Base-by-base conservation (phyloP, 2,329 filamentous ascomycete genomes). In the Byssochlamys sp. region DNA sequence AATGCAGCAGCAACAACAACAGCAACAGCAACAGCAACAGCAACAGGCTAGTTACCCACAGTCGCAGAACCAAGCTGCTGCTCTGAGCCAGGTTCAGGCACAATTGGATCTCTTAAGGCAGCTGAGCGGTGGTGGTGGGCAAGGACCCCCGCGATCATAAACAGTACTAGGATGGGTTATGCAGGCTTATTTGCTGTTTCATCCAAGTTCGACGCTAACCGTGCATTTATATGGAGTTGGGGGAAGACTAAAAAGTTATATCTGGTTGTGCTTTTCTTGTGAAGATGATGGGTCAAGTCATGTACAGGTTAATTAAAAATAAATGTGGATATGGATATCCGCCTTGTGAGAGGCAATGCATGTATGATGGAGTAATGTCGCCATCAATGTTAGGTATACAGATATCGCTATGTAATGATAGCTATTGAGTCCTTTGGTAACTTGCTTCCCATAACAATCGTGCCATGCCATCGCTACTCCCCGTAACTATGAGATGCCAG, bases 71-170 rank as follows among this genome's bases (percentile, higher is more conserved):
- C 63, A 66, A 7, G 61, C 65, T 24, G 69, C 73, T 65, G 69
- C 73, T 35, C 74, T 75, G 60, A 72, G 72, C 39, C 71, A 73
- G 55, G 72, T 74, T 27, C 73, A 75, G 63, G 72, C 73, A 14
- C 73, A 75, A 59, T 58, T 75, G 63, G 73, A 76, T 62, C 61
- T 75, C 27, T 52, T 76, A 57, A 69, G 71, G 48, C 71, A 71
- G 14, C 52, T 75, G 58, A 71, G 67, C 63, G 69, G 70, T 52
- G 65, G 62, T 5, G 39, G 39, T 24, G 39, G 14, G 2, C 39
- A 45, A 24, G 39, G 39, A 45, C 39, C 39, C 9, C 39, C 39
- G 39, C 39, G 39, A n/a, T 45, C 39, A 45, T 24, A 5, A 45
- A 45, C 19, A 1, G 1, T 45, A 45, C n/a, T 9, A 7, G 19